phyloP scores from a whole-genome alignment of 202 grass and related monocot species.

The Setaria viridis region DNA sequence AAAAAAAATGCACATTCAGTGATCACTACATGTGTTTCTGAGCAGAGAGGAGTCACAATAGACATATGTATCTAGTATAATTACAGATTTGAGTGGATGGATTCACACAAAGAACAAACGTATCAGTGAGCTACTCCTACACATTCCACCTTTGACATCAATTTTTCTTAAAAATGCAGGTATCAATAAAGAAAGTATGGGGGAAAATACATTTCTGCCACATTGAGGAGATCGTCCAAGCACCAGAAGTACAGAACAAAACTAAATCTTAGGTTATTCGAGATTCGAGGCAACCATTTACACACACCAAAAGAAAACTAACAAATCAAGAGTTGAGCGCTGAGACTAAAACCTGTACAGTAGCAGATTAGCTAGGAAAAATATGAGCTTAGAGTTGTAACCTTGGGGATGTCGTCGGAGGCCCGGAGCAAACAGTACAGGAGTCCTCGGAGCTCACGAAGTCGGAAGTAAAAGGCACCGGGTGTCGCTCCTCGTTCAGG shows the following conservation, averaged over 20 bases:
- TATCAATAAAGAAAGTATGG: too few species aligned
- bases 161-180: too few species aligned
- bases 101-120: too few species aligned
- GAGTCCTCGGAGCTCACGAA: background rate
- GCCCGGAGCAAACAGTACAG: background rate
- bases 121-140: background rate
- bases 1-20: conserved; percentile 4
- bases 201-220: too few species aligned
- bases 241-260: too few species aligned
- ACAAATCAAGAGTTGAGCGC: background rate
- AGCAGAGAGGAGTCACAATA: background rate
- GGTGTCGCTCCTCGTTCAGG: conserved; percentile 32
- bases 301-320: background rate
- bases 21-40: background rate
- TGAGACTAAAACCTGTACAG: background rate
- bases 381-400: background rate
- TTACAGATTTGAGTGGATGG: too few species aligned
- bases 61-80: background rate
- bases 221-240: too few species aligned
- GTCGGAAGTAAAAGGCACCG: background rate
- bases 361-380: background rate
- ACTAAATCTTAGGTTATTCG: background rate
- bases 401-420: conserved; percentile 45
- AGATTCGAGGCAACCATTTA: background rate
- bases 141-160: background rate